Evolutionary conservation across 768 basidiomycete genomes (phyloP), one percentile per base, ranked within the genome.

Genomic region (Amanita pseudoporphyria): DNA sequence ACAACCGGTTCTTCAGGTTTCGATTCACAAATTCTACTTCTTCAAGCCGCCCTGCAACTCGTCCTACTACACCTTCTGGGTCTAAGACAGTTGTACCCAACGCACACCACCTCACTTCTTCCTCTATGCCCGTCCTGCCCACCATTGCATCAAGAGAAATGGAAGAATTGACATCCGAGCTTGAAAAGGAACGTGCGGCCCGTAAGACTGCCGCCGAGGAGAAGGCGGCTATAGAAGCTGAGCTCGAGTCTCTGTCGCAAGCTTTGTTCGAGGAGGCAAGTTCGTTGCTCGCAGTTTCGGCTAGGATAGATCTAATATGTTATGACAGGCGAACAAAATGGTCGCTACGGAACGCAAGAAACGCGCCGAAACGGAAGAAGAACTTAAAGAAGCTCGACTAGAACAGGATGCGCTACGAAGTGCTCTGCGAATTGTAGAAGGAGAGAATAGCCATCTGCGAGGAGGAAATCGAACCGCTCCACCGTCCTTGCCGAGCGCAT

Each of bases 191-290:
- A 59, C 68, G 72, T n/a, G 66, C 67, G 43, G 78, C 77, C 14
- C 71, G 72, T 37, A 73, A 76, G 60, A 63, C 63, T 7, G 72
- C 75, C 1, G 56, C 65, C 16, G 68, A 73, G 1, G 81, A 82
- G 57, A 88, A 87, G 63, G 65, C 65, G 2, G 76, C 77, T 22
- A 60, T 91, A 41, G 89, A 91, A 60, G 77, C 71, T 0, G 89
- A 92, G 59, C 64, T 92, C 5, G 89, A 93, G 68, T 76, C 73
- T 3, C 66, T 93, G 31, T 84, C 81, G 7, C 87, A 90, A 60
- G 87, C 88, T 0, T 63, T 93, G 42, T 93, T 92, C 56, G 89
- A 91, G 62, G 89, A 92, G 78, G 87, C 87, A 54, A 5, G 68
- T 52, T 35, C 32, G 18, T 10, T 52, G 26, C 9, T n/a, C n/a